A percentile compares a stretch with the other conserved stretches of the same genome.
Evolutionary conservation across 495 filamentous ascomycete genomes (phyloP).

Genomic region (Venustampulla echinocandica): DNA sequence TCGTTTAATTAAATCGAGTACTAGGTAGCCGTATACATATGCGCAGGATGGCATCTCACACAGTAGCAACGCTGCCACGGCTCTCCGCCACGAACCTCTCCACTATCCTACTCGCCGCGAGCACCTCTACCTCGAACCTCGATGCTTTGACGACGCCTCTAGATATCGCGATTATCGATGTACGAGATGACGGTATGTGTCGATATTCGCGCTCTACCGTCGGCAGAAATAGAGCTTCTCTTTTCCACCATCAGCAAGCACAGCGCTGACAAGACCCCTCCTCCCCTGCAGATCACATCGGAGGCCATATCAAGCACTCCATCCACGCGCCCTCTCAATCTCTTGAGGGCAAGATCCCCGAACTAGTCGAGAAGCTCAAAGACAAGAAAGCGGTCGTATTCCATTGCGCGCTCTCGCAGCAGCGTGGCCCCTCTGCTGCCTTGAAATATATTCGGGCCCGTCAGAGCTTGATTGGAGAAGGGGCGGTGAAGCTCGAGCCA

Average conservation of each 20-base stretch:
- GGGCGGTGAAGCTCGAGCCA: constrained; percentile 7
- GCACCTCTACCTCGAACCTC: constrained; percentile 22
- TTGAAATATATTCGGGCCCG: constrained; percentile 59
- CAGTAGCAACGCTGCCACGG: constrained; percentile 54
- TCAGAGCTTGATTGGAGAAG: constrained; percentile 34
- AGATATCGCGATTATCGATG: constrained; percentile 72
- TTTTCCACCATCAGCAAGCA: not conserved
- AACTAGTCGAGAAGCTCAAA: constrained; percentile 67
- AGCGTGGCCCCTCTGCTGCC: constrained; percentile 68
- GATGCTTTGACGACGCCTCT: constrained; percentile 23
- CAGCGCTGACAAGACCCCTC: not conserved
- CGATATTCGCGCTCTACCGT: not conserved
- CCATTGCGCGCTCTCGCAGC: constrained; percentile 90
- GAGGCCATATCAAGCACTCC: constrained; percentile 78
- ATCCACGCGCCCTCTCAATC: constrained; percentile 64
- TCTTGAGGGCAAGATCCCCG: constrained; percentile 68
- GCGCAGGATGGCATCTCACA: no score
- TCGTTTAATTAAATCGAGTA: no score
- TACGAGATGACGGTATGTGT: constrained; percentile 65
- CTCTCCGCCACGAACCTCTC: constrained; percentile 56
- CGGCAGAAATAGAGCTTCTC: not conserved
- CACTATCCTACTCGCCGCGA: constrained; percentile 33
- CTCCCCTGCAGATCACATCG: constrained; percentile 62
- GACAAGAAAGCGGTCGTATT: constrained; percentile 82
- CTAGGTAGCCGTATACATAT: no score